These are phyloP conservation scores for Gossypium stocksii DNA, from an alignment of 345 rosid genomes.

Conservation along the genomic window DNA sequence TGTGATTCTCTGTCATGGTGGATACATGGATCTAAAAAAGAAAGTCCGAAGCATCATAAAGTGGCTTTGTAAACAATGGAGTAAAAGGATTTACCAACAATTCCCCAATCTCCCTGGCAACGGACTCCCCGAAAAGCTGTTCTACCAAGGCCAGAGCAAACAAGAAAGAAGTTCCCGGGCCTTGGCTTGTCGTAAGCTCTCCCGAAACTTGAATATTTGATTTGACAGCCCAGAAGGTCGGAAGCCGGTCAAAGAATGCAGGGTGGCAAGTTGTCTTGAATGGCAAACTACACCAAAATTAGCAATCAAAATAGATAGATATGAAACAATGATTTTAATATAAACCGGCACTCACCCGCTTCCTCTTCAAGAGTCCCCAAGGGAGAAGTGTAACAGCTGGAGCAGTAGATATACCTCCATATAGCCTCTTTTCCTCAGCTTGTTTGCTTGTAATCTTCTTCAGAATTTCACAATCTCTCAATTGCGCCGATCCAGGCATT, in stretches of 20 bases:
- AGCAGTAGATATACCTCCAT: conserved; percentile 89
- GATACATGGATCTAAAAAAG: not conserved
- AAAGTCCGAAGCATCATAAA: not conserved
- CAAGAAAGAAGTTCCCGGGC: conserved; percentile 84
- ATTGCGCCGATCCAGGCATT: conserved; percentile 89
- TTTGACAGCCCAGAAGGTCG: conserved; percentile 87
- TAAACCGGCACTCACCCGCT: conserved; percentile 42
- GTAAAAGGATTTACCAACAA: conserved; percentile 46
- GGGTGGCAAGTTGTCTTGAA: conserved; percentile 92
- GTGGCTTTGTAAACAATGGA: not conserved
- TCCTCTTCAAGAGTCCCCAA: conserved; percentile 83
- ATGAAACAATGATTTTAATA: not conserved
- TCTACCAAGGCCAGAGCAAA: conserved; percentile 78
- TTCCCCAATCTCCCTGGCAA: conserved; percentile 56
- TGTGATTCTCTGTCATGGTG: not conserved
- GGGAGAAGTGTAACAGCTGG: conserved; percentile 94
- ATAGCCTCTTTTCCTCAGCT: conserved; percentile 64
- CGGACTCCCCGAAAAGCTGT: conserved; percentile 75
- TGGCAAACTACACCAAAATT: conserved; percentile 44
- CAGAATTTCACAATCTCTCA: conserved; percentile 72
- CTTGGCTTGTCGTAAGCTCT: conserved; percentile 90
- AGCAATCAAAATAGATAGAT: conserved; percentile 28
- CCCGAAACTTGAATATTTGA: conserved; percentile 82
- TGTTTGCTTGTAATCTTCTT: conserved; percentile 67
- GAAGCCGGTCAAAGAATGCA: conserved; percentile 69